phyloP scores from a whole-genome alignment of 148 eudicot species.

The Chenopodium quinoa region DNA sequence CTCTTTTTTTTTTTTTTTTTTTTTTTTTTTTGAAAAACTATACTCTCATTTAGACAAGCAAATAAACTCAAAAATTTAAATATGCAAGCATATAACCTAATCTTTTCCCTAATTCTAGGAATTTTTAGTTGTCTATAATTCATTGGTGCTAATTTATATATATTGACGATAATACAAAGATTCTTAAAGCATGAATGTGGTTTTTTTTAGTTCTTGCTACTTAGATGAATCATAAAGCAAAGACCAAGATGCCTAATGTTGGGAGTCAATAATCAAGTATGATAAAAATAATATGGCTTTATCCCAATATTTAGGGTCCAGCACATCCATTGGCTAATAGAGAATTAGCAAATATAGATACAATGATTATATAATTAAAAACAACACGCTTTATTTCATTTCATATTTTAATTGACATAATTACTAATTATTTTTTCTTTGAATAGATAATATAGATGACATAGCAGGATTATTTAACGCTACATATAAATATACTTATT shows the following conservation, averaged over 20 bases:
- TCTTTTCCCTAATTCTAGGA: not conserved
- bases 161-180: not conserved
- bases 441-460: too few species aligned
- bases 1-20: too few species aligned
- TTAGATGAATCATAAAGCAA: slow-evolving; percentile 19
- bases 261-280: not conserved
- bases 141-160: not conserved
- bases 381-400: too few species aligned
- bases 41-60: too few species aligned
- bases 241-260: slow-evolving; percentile 4
- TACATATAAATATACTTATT: too few species aligned
- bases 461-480: too few species aligned
- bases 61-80: too few species aligned
- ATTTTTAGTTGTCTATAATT: not conserved
- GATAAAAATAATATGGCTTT: not conserved
- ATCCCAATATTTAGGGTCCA: not conserved
- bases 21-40: too few species aligned
- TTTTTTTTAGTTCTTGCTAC: not conserved
- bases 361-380: too few species aligned
- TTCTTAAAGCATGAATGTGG: not conserved
- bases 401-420: too few species aligned
- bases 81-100: not conserved
- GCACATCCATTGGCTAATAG: not conserved
- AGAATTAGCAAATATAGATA: not conserved
- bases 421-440: too few species aligned